Evolutionary conservation across 2,329 filamentous ascomycete species (phyloP).

Genomic region (Cladosporium sp.): DNA sequence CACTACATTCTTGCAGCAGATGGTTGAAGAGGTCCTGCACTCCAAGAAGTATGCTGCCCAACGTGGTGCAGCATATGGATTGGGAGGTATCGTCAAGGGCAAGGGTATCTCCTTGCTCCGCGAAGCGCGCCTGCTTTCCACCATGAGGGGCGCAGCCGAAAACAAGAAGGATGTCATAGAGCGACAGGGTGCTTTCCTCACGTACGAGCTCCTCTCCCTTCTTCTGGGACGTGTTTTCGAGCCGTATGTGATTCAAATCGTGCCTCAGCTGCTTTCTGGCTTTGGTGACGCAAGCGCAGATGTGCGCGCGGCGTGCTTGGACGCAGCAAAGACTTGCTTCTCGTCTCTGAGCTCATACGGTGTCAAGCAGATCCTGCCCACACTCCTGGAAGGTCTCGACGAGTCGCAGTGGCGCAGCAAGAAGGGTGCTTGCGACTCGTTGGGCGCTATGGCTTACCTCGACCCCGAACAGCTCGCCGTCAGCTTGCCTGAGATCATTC

Average conservation of each 20-base stretch:
- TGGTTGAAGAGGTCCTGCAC: conserved; percentile 75
- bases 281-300: conserved; percentile 86
- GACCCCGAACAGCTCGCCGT: conserved; percentile 90
- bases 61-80: conserved; percentile 87
- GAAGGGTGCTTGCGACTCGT: conserved; percentile 91
- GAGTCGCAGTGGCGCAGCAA: conserved; percentile 98
- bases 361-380: conserved; percentile 90
- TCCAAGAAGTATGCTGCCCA: conserved; percentile 89
- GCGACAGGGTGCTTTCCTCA: conserved; percentile 79
- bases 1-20: conserved; percentile 69
- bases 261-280: conserved; percentile 79
- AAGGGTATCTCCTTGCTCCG: conserved; percentile 74
- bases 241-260: conserved; percentile 92
- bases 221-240: conserved; percentile 87
- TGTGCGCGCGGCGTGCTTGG: conserved; percentile 86
- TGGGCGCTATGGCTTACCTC: conserved; percentile 97
- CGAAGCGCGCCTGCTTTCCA: conserved; percentile 79
- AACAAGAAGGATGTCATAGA: conserved; percentile 91
- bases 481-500: conserved; percentile 93
- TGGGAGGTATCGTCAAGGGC: conserved; percentile 86
- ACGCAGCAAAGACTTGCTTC: conserved; percentile 91
- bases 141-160: conserved; percentile 74
- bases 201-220: conserved; percentile 82
- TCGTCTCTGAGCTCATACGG: conserved; percentile 89
- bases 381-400: conserved; percentile 82